Evolutionary conservation across 192 early-diverging fungal species (phyloP).

Genomic region (Coemansia sp.): DNA sequence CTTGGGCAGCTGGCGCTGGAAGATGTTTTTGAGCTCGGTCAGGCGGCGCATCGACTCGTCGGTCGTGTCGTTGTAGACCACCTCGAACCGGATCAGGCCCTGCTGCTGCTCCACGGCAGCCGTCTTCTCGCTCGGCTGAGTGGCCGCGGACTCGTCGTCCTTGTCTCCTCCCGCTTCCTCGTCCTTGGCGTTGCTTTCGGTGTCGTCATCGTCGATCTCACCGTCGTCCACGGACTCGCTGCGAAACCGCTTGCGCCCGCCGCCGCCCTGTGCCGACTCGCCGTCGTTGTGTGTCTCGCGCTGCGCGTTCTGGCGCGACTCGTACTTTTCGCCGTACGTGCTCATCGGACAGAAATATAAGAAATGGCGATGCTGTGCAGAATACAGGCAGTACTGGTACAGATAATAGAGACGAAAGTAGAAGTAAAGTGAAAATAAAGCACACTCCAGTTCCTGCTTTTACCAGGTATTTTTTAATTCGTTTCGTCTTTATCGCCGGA

Average conservation of each 20-base stretch:
- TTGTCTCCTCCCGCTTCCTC: conserved; percentile 34
- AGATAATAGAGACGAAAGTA: too few relatives aligned
- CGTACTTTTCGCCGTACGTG: conserved; percentile 53
- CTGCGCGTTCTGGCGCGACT: conserved; percentile 47
- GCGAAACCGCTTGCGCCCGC: conserved; percentile 34
- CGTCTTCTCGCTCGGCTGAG: conserved; percentile 54
- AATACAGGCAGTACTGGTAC: too few relatives aligned
- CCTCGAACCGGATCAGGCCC: conserved; percentile 68
- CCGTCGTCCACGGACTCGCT: conserved; percentile 28
- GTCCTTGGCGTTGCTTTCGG: conserved; percentile 20
- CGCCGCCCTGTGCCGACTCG: not conserved
- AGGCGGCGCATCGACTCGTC: conserved; percentile 84
- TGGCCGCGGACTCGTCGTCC: conserved; percentile 18
- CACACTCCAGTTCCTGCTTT: too few relatives aligned
- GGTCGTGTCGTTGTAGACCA: conserved; percentile 80
- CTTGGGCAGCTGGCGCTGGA: conserved; percentile 96
- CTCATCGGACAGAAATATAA: conserved; percentile 16
- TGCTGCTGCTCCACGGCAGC: conserved; percentile 66
- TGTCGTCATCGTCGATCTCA: conserved; percentile 37
- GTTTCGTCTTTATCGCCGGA: too few relatives aligned
- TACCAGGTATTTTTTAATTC: too few relatives aligned
- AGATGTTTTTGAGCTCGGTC: conserved; percentile 94
- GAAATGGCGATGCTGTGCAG: too few relatives aligned
- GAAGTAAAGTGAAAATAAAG: too few relatives aligned
- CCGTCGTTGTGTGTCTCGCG: conserved; percentile 14